Evolutionary conservation across 371 early-diverging fungal genomes (phyloP).

Genomic region (Phascolomyces articulosus): DNA sequence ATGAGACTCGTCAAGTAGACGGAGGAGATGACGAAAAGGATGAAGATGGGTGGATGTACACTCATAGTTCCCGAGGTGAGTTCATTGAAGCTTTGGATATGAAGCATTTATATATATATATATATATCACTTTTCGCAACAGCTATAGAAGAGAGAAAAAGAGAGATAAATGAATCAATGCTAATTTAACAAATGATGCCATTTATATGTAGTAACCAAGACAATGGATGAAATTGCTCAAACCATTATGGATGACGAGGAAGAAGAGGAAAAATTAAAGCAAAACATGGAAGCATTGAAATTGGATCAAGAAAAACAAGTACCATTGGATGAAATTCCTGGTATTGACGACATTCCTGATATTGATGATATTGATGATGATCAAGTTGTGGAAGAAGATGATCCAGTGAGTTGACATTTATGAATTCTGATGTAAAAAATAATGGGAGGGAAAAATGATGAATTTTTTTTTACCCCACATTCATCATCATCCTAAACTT

Average conservation of each 20-base stretch:
- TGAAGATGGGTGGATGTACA: conserved; percentile 85
- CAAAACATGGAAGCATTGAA: conserved; percentile 32
- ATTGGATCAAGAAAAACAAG: conserved; percentile 14
- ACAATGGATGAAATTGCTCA: conserved; percentile 75
- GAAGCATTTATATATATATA: too few species aligned
- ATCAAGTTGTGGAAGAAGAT: conserved; percentile 70
- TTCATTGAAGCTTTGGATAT: too few species aligned
- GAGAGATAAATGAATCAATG: not conserved
- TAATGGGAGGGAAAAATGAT: too few species aligned
- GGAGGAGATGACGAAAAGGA: conserved; percentile 56
- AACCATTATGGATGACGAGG: conserved; percentile 63
- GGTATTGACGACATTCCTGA: conserved; percentile 86
- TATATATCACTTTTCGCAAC: not conserved
- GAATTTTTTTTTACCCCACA: not conserved
- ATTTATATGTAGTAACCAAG: conserved; percentile 26
- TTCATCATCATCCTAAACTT: too few species aligned
- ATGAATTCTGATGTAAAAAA: too few species aligned
- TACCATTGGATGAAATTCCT: conserved; percentile 70
- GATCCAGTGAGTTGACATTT: conserved; percentile 53
- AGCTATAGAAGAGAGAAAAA: too few species aligned
- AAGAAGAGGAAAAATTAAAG: conserved; percentile 50
- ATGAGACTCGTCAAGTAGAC: conserved; percentile 43
- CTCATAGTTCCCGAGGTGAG: conserved; percentile 62
- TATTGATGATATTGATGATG: conserved; percentile 60
- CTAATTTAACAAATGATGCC: too few species aligned